Conservation (phyloP, 2,329 filamentous ascomycete genomes). For the Pseudogymnoascus sp. region DNA sequence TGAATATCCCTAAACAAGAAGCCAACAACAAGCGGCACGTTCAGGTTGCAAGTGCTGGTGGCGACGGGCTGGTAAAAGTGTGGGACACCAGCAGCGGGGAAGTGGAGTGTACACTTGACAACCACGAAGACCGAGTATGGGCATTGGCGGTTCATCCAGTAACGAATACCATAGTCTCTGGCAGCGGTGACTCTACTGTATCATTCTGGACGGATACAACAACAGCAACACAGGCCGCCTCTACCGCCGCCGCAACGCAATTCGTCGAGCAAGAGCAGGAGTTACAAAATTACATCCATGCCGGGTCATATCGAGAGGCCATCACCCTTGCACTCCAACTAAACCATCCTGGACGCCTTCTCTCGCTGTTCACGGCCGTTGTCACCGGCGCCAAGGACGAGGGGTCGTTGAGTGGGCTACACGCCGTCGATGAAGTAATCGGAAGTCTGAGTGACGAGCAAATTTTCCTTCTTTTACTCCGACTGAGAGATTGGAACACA, state of each 20-base stretch:
- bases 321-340: slow-evolving; percentile 87
- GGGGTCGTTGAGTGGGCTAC: slow-evolving; percentile 54
- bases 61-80: slow-evolving; percentile 91
- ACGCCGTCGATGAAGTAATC: slow-evolving; percentile 75
- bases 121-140: slow-evolving; percentile 95
- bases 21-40: slow-evolving; percentile 51
- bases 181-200: slow-evolving; percentile 83
- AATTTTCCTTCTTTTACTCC: slow-evolving; percentile 70
- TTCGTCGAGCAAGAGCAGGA: slow-evolving; percentile 91
- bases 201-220: slow-evolving; percentile 96
- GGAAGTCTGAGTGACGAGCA: slow-evolving; percentile 74
- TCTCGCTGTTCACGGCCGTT: slow-evolving; percentile 75
- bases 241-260: slow-evolving; percentile 64
- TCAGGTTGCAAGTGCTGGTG: slow-evolving; percentile 77
- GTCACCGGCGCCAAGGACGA: slow-evolving; percentile 52
- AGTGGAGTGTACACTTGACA: slow-evolving; percentile 81
- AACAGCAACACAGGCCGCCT: slow-evolving; percentile 64
- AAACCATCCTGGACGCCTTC: slow-evolving; percentile 83
- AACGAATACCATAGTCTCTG: slow-evolving; percentile 72
- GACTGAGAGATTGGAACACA: slow-evolving; percentile 94
- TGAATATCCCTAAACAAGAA: slow-evolving; percentile 44
- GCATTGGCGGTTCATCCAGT: slow-evolving; percentile 66
- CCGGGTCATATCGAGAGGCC: slow-evolving; percentile 82
- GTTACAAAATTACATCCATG: slow-evolving; percentile 83
- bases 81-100: slow-evolving; percentile 88